These are phyloP conservation scores for Cylindrotheca closterium DNA, from an alignment of 108 stramenopile genomes.

Conservation along the genomic window DNA sequence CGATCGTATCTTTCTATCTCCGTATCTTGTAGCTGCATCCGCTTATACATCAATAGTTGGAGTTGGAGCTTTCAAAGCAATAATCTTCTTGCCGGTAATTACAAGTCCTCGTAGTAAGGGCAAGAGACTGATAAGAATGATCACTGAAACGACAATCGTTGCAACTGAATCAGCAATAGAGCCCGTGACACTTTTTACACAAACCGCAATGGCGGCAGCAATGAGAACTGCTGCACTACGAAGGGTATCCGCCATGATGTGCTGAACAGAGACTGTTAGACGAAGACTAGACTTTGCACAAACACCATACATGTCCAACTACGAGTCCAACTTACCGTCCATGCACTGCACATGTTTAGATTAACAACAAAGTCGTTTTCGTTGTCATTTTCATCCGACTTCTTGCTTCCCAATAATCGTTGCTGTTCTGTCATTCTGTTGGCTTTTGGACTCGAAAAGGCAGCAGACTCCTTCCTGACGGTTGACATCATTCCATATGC, in stretches of 20 bases:
- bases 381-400: too few relatives aligned
- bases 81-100: slow-evolving; percentile 14
- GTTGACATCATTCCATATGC: slow-evolving; percentile 36
- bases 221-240: slow-evolving; percentile 71
- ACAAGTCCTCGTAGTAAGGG: slow-evolving; percentile 57
- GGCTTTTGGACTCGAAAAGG: not conserved
- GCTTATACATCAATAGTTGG: not conserved
- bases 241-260: slow-evolving; percentile 79
- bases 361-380: slow-evolving; percentile 1
- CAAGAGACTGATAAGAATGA: slow-evolving; percentile 58
- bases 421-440: too few relatives aligned
- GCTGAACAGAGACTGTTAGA: slow-evolving; percentile 23
- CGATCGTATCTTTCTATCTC: too few relatives aligned
- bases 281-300: too few relatives aligned
- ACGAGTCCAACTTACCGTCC: slow-evolving; percentile 11
- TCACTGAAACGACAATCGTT: slow-evolving; percentile 61
- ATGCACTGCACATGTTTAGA: slow-evolving; percentile 20
- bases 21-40: too few relatives aligned
- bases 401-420: too few relatives aligned
- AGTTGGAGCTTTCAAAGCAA: not conserved
- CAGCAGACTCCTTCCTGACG: not conserved
- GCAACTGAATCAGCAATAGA: slow-evolving; percentile 63
- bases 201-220: slow-evolving; percentile 47
- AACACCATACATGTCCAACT: slow-evolving; percentile 72
- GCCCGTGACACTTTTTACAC: slow-evolving; percentile 45